A percentile compares a stretch with the other conserved stretches of the same genome.
Conservation (phyloP, 208 protist species). For the Strigomonas culicis region DNA sequence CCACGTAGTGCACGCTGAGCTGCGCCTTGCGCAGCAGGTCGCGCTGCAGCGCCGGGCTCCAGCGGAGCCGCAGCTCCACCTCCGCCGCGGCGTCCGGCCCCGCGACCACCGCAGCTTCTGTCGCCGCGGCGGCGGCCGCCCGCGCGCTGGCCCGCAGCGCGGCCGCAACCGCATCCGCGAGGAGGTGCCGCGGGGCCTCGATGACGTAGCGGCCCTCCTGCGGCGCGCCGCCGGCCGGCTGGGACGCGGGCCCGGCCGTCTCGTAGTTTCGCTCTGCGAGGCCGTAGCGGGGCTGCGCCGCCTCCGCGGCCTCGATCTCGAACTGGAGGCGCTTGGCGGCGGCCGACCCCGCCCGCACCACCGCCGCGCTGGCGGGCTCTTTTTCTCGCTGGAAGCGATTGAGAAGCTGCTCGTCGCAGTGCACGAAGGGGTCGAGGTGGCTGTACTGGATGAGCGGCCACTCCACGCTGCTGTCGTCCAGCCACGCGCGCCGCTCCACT, state of each 20-base stretch:
- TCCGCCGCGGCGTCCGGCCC: conserved; percentile 25
- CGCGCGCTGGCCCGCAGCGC: conserved; percentile 38
- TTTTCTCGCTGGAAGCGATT: background rate
- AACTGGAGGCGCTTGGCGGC: background rate
- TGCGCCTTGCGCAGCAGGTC: conserved; percentile 69
- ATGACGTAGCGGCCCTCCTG: conserved; percentile 48
- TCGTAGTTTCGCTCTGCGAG: background rate
- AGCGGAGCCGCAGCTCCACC: conserved; percentile 43
- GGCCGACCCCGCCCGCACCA: background rate
- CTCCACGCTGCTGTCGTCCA: background rate
- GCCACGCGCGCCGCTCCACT: background rate
- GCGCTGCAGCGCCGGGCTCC: conserved; percentile 26
- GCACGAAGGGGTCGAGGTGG: conserved; percentile 71
- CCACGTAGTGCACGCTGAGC: conserved; percentile 65
- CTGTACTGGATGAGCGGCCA: conserved; percentile 25
- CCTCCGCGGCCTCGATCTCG: background rate
- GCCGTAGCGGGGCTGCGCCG: too few species aligned
- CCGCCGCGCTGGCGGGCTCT: too few species aligned
- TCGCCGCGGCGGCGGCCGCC: background rate
- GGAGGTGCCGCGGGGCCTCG: conserved; percentile 48
- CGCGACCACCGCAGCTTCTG: background rate
- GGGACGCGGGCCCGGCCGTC: background rate
- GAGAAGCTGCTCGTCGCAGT: background rate
- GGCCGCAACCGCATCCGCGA: conserved; percentile 28
- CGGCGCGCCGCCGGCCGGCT: background rate